Percentiles rank a stretch among this genome's conserved stretches.
Conservation (phyloP, 2,329 filamentous ascomycete genomes). For the Laburnicola sp. region DNA sequence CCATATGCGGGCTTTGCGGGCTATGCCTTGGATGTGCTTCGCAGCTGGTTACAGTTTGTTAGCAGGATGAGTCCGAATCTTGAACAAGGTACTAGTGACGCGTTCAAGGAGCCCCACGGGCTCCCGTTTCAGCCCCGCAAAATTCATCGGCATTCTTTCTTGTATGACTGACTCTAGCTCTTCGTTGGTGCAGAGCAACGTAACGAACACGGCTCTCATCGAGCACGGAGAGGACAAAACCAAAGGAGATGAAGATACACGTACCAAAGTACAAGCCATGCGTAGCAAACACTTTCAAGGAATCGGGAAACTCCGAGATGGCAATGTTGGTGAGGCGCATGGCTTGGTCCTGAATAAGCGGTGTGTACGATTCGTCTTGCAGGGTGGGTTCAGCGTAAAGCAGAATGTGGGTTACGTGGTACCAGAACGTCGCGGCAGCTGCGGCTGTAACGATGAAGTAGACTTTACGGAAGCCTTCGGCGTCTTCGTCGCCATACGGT, state of each 20-base stretch:
- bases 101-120: too few relatives aligned
- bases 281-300: conserved; percentile 35
- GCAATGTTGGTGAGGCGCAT: conserved; percentile 35
- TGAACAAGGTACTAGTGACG: neutral
- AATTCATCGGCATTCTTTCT: too few relatives aligned
- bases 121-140: too few relatives aligned
- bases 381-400: conserved; percentile 37
- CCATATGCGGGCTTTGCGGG: conserved; percentile 40
- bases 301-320: conserved; percentile 39
- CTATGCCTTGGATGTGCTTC: conserved; percentile 40
- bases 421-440: conserved; percentile 39
- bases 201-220: too few relatives aligned
- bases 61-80: neutral
- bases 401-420: conserved; percentile 36
- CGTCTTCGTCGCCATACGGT: conserved; percentile 34
- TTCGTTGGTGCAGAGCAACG: too few relatives aligned
- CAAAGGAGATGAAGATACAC: neutral
- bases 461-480: conserved; percentile 36
- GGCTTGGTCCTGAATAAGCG: conserved; percentile 36
- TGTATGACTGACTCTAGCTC: too few relatives aligned
- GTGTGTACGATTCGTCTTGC: conserved; percentile 29
- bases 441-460: conserved; percentile 39
- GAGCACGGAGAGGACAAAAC: neutral
- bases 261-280: conserved; percentile 41
- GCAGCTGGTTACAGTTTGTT: conserved; percentile 24